Percentiles rank a stretch among this genome's conserved stretches.
phyloP scores from a whole-genome alignment of 768 basidiomycete species.

The Kwoniella bestiolae region DNA sequence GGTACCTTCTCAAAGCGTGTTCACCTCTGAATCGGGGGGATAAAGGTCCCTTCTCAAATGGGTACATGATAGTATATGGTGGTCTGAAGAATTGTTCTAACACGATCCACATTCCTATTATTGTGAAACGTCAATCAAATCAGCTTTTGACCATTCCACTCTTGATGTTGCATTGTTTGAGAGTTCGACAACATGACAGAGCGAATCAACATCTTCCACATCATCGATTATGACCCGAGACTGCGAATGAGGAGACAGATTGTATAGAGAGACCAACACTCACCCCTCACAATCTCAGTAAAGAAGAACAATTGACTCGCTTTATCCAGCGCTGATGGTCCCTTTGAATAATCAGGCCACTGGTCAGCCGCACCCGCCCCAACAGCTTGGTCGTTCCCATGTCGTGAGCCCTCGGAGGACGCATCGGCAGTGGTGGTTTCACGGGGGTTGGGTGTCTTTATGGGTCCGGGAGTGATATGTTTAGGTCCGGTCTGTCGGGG shows the following conservation, averaged over 20 bases:
- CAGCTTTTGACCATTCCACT: neutral
- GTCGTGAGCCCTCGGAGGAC: constrained; percentile 28
- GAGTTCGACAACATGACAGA: too few species aligned
- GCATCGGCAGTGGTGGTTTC: constrained; percentile 28
- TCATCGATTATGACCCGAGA: neutral
- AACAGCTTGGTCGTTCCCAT: constrained; percentile 24
- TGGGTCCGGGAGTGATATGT: constrained; percentile 38
- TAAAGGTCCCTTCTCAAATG: constrained; percentile 96
- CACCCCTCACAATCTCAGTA: constrained; percentile 95
- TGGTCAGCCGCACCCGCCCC: constrained; percentile 29
- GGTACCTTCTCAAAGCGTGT: constrained; percentile 93
- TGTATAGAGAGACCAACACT: too few species aligned
- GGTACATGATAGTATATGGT: constrained; percentile 90
- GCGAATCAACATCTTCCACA: too few species aligned
- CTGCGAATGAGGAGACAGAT: neutral
- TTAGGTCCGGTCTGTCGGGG: constrained; percentile 36
- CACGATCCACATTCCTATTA: constrained; percentile 95
- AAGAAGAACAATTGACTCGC: constrained; percentile 97
- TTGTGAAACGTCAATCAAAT: neutral
- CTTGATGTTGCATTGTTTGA: too few species aligned
- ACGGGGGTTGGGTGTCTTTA: constrained; percentile 44
- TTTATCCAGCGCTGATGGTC: constrained; percentile 91
- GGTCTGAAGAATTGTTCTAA: constrained; percentile 65
- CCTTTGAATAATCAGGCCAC: constrained; percentile 60
- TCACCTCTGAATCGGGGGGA: constrained; percentile 98